Evolutionary conservation across 163 green algal species (phyloP).

Genomic region (Scenedesmus sp.): DNA sequence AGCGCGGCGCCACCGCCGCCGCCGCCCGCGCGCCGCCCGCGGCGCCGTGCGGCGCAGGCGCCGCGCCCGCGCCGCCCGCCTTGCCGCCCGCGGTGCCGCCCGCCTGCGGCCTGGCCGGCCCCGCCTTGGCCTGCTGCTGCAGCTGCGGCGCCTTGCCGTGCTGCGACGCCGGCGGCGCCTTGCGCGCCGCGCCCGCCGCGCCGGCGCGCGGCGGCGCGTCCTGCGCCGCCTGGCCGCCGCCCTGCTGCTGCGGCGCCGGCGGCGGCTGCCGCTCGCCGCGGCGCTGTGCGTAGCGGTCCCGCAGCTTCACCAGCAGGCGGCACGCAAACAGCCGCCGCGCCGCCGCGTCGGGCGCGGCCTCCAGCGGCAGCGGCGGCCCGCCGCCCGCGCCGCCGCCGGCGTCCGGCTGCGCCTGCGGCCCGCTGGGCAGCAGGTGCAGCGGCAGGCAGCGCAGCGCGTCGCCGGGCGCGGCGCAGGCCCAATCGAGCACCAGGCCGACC

Average conservation of each 20-base stretch:
- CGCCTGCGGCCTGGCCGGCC: neutral
- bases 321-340: constrained; percentile 30
- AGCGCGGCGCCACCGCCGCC: neutral
- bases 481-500: constrained; percentile 13
- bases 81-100: neutral
- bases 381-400: neutral
- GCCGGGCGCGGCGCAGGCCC: constrained; percentile 30
- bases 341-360: no score
- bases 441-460: constrained; percentile 2
- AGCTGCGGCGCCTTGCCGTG: constrained; percentile 14
- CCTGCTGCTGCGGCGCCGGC: constrained; percentile 7
- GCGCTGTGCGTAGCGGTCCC: constrained; percentile 1
- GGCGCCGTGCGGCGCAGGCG: neutral
- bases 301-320: constrained; percentile 24
- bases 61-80: neutral
- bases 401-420: neutral
- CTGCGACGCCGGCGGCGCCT: neutral
- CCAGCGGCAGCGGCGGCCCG: no score
- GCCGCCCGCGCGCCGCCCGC: neutral
- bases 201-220: no score
- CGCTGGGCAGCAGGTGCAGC: constrained; percentile 35
- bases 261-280: constrained; percentile 3
- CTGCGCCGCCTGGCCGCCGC: neutral
- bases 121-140: neutral
- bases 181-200: neutral